Base-by-base conservation (phyloP, 192 early-diverging fungal genomes). In the Spizellomyces sp. region DNA sequence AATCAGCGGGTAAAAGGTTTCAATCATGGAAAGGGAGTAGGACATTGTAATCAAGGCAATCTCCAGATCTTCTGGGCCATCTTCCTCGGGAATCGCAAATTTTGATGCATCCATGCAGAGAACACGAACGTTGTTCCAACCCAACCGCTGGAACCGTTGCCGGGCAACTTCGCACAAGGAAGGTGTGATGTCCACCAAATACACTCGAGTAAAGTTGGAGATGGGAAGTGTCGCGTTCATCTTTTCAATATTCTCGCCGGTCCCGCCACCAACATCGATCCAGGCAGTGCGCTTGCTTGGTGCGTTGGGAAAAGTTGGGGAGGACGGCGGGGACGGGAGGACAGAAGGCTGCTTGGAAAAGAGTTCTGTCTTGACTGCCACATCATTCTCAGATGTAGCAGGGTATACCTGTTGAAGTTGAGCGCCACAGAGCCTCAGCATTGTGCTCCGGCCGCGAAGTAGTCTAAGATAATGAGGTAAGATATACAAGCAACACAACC, bases 21-120 rank as follows among this genome's bases (percentile, higher is more conserved):
- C 92, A 61, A 95, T 91, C 93, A 95, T 95, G 5, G 93, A 92
- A 22, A 95, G 79, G 6, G 93, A 94, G 83, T 95, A 95, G 8
- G 90, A 92, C 89, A 94, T 89, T 58, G 92, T 94, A 44, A 95
- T 79, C 15, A 95, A 70, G 45, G 91, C 90, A 62, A 93, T 82
- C 47, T 90, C 84, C 42, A 87, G 77, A 36, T 87, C 81, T 43
- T 87, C 78, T 15, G 75, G 68, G 47, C 83, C 79, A 48, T 80
- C 78, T 42, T 88, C 68, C 9, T 81, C 82, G 21, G 92, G 88
- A 47, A 92, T 79, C 44, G 78, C 81, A 77, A 92, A 93, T 43
- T 77, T 85, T 22, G 85, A 59, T 12, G 92, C 93, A 79, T 93
- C 92, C 70, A 90, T 84, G 78, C 91, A 95, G 36, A 95, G 68